These are phyloP conservation scores for Aaosphaeria arxii DNA, from an alignment of 2,329 filamentous ascomycete genomes.

Conservation along the genomic window DNA sequence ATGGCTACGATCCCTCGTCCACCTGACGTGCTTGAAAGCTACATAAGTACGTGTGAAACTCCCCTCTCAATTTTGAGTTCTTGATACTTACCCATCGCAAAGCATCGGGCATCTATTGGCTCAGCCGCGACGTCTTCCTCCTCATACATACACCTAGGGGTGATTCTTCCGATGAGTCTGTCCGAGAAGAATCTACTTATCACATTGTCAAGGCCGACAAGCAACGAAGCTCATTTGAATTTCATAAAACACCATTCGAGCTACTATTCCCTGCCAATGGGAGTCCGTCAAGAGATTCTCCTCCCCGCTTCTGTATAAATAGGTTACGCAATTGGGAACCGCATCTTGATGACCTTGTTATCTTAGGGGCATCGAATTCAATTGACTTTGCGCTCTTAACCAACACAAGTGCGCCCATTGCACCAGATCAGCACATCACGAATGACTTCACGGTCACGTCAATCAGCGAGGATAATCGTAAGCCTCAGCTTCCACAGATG, in stretches of 20 bases:
- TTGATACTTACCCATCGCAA: slow-evolving; percentile 6
- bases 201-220: slow-evolving; percentile 72
- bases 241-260: slow-evolving; percentile 67
- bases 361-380: slow-evolving; percentile 77
- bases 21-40: slow-evolving; percentile 59
- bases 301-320: slow-evolving; percentile 74
- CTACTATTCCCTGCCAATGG: slow-evolving; percentile 19
- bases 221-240: slow-evolving; percentile 59
- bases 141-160: slow-evolving; percentile 59
- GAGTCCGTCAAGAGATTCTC: slow-evolving; percentile 57
- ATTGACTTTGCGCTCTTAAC: slow-evolving; percentile 77
- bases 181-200: slow-evolving; percentile 65
- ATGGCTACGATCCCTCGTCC: slow-evolving; percentile 80
- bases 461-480: slow-evolving; percentile 66
- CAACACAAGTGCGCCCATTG: slow-evolving; percentile 66
- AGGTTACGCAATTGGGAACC: slow-evolving; percentile 79
- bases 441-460: slow-evolving; percentile 72
- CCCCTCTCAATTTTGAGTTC: background rate
- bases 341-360: slow-evolving; percentile 73
- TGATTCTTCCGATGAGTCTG: slow-evolving; percentile 37
- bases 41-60: slow-evolving; percentile 59
- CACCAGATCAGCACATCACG: slow-evolving; percentile 58
- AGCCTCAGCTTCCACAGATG: slow-evolving; percentile 60
- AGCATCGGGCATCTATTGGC: slow-evolving; percentile 83
- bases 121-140: slow-evolving; percentile 83